A percentile compares a stretch with the other conserved stretches of the same genome.
These are phyloP conservation scores for Saussurea involucrata DNA, from an alignment of 129 eudicot species.

Conservation along the genomic window DNA sequence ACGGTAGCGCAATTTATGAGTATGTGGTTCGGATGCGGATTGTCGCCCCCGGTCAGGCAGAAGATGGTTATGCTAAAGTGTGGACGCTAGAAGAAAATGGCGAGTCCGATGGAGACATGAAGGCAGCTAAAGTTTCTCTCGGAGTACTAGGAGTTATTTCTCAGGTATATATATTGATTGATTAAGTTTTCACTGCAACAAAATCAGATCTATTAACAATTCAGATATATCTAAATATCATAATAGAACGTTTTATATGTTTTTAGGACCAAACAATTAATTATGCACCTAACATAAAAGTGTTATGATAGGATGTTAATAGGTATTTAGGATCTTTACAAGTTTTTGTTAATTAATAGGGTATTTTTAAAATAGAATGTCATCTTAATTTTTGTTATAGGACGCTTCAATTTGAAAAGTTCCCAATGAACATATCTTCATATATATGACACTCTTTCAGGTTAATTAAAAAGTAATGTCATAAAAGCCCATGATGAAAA, in stretches of 20 bases:
- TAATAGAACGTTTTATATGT: not conserved
- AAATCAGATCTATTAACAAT: not conserved
- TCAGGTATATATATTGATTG: slow-evolving; percentile 42
- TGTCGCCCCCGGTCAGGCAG: slow-evolving; percentile 43
- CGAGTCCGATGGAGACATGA: slow-evolving; percentile 31
- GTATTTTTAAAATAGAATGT: not conserved
- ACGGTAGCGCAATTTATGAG: slow-evolving; percentile 73
- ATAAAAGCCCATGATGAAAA: too few relatives aligned
- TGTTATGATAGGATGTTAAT: not conserved
- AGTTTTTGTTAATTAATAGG: not conserved
- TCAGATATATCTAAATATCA: not conserved
- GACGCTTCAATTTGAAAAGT: not conserved
- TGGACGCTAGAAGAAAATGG: slow-evolving; percentile 34
- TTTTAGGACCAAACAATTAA: not conserved
- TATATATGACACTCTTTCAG: not conserved
- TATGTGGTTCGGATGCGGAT: slow-evolving; percentile 52
- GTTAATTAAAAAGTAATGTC: too few relatives aligned
- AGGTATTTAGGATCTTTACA: not conserved
- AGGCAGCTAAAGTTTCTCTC: slow-evolving; percentile 79
- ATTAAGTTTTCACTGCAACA: not conserved
- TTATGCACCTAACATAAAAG: not conserved
- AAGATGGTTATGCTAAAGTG: slow-evolving; percentile 52
- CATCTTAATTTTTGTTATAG: not conserved
- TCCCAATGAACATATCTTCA: not conserved
- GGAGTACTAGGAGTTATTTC: slow-evolving; percentile 91